A percentile compares a stretch with the other conserved stretches of the same genome.
Conservation (phyloP, 345 rosid genomes). For the Triadica sebifera region DNA sequence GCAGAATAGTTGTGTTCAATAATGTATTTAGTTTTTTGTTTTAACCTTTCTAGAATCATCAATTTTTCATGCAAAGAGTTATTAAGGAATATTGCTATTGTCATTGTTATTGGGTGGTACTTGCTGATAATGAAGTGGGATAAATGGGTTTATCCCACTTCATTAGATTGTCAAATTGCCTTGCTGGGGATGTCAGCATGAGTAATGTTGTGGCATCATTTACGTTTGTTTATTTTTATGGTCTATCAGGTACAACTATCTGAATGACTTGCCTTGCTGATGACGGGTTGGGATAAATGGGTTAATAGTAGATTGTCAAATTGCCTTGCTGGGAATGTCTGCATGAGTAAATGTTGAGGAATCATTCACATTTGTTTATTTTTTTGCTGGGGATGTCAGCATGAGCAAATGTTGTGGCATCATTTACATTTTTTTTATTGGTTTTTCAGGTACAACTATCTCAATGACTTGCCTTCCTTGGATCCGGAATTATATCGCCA, state of each 20-base stretch:
- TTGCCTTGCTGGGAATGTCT: neutral
- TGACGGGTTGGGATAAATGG: neutral
- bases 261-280: conserved; percentile 87
- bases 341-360: neutral
- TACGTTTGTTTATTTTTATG: neutral
- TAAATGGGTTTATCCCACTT: too few species aligned
- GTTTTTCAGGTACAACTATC: conserved; percentile 73
- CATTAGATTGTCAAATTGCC: neutral
- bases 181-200: neutral
- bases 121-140: conserved; percentile 17
- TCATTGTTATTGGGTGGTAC: neutral
- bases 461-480: conserved; percentile 94
- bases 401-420: neutral
- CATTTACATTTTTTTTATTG: conserved; percentile 1
- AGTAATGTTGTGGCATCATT: neutral
- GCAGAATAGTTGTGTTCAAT: too few species aligned
- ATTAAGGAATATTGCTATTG: neutral
- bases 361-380: neutral
- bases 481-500: conserved; percentile 97
- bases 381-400: neutral
- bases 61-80: too few species aligned
- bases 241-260: conserved; percentile 72
- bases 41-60: too few species aligned
- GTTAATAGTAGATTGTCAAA: neutral
- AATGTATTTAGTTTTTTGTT: neutral